Base-by-base conservation (phyloP, 2,329 filamentous ascomycete species). In the Blastomyces silverae region DNA sequence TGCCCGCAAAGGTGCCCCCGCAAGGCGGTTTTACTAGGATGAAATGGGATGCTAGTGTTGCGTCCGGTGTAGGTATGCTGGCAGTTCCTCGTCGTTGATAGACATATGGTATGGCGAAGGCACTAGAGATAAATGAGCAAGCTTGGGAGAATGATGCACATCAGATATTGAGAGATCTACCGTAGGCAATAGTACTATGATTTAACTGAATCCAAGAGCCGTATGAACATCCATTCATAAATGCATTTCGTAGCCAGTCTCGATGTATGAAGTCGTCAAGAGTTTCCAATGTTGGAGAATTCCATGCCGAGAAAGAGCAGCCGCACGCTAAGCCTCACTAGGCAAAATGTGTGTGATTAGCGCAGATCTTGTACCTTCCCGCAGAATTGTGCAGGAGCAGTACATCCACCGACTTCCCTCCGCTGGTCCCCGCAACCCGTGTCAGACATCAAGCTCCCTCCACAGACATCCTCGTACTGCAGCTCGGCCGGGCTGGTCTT, bases 381-480 rank as follows among this genome's bases (percentile, higher is more conserved):
- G 25, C 42, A 34, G 44, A 61, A 61, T 61, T 61, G 8, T 28
- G 44, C 17, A 34, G 11, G 25, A 34, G 28, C 17, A 22, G 34
- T 61, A 61, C 59, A 61, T 61, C 17, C 28, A 11, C 42, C 11
- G 2, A 22, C 37, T n/a, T 64, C 34, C 50, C 61, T 37, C 34
- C 13, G 3, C 46, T 34, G 22, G 22, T 3, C 59, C 58, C 25
- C 66, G 69, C 69, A 39, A 37, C 34, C 10, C 34, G 34, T 37
- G 34, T 69, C 55, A 53, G 66, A 50, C 31, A n/a, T n/a, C 46
- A 52, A 62, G 17, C 37, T 17, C 22, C 62, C 64, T 28, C 2
- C n/a, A 7, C 50, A 37, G 58, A 22, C 17, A 37, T 22, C 8
- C 31, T 57, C 31, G 22, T 10, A 48, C 55, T 61, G 62, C 44